These are phyloP conservation scores for Akanthomyces muscarius DNA, from an alignment of 2,329 filamentous ascomycete genomes.

Conservation along the genomic window DNA sequence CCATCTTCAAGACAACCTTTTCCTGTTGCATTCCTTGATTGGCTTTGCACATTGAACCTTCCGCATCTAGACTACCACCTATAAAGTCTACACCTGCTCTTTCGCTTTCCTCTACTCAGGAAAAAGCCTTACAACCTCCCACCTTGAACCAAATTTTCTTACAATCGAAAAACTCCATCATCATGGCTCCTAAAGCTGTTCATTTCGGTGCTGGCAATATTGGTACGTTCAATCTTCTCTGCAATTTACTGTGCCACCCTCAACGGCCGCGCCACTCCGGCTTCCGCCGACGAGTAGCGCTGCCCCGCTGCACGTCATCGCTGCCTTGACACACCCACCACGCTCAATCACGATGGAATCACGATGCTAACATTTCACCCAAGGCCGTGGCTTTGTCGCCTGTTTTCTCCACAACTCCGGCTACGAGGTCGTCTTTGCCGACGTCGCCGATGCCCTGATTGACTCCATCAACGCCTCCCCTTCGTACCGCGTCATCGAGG, in stretches of 20 bases:
- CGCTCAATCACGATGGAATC: background rate
- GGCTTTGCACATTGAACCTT: constrained; percentile 3
- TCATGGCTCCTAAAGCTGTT: constrained; percentile 60
- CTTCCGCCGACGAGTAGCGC: constrained; percentile 1
- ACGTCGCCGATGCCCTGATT: constrained; percentile 84
- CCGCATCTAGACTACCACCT: background rate
- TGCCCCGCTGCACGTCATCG: constrained; percentile 14
- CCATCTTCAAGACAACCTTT: background rate
- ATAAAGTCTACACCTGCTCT: background rate
- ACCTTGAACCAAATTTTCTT: constrained; percentile 2
- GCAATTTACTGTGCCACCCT: background rate
- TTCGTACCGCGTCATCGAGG: constrained; percentile 89
- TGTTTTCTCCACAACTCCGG: constrained; percentile 92
- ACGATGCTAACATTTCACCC: background rate
- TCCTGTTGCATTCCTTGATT: constrained; percentile 11
- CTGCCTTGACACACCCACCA: background rate
- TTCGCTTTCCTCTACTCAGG: background rate
- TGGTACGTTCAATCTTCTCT: constrained; percentile 40
- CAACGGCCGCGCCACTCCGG: constrained; percentile 3
- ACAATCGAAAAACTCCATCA: constrained; percentile 25
- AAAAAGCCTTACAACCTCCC: background rate
- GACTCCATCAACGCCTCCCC: constrained; percentile 69
- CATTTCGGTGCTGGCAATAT: constrained; percentile 88
- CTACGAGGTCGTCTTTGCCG: constrained; percentile 94
- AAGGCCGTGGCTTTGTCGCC: constrained; percentile 74